Conservation (phyloP, 2,329 filamentous ascomycete species). For the Pseudocercospora musae region DNA sequence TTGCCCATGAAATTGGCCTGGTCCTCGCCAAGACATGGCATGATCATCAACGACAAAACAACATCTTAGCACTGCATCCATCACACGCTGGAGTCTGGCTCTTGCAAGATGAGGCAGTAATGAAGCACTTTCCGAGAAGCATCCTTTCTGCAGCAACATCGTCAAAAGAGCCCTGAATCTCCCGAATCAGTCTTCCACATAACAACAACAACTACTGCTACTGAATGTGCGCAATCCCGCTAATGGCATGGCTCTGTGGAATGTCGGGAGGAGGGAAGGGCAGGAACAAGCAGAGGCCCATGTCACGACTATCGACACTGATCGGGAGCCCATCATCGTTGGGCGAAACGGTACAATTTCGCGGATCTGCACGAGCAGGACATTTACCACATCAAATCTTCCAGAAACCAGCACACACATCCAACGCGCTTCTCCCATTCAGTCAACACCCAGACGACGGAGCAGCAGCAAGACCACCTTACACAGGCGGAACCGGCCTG, state of each 20-base stretch:
- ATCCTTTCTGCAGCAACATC: background rate
- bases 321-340: background rate
- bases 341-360: background rate
- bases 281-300: background rate
- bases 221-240: background rate
- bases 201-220: too few species aligned
- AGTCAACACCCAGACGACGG: background rate
- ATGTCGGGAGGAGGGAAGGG: background rate
- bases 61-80: background rate
- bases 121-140: background rate
- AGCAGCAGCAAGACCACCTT: background rate
- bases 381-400: background rate
- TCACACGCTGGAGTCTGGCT: background rate
- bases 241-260: background rate
- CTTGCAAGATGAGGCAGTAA: background rate
- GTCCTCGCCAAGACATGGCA: background rate
- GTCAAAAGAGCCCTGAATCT: background rate
- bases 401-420: background rate
- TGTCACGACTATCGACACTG: background rate
- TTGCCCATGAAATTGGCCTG: background rate
- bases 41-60: background rate
- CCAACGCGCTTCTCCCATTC: background rate
- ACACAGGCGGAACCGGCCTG: background rate
- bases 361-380: background rate
- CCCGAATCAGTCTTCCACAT: background rate